Evolutionary conservation across 345 rosid genomes (phyloP).

Genomic region (Raphanus sativus): DNA sequence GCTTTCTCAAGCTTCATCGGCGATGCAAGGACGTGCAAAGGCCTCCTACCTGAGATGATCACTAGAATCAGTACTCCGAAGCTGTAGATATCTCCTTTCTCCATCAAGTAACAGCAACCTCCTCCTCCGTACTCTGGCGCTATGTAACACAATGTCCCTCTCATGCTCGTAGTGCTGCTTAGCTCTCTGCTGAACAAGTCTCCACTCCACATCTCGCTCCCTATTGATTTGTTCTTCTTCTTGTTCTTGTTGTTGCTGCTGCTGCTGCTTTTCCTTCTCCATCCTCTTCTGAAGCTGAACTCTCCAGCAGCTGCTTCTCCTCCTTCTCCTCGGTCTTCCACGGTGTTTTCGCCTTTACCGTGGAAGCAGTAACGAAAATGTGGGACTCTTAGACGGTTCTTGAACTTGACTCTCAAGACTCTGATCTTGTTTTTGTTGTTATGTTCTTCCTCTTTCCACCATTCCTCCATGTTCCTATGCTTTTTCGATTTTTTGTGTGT

Average conservation of each 20-base stretch:
- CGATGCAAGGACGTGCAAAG: constrained; percentile 85
- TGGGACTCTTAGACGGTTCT: constrained; percentile 55
- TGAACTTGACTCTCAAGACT: constrained; percentile 57
- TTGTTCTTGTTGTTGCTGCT: constrained; percentile 51
- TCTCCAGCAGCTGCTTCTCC: constrained; percentile 68
- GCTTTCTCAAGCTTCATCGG: constrained; percentile 99
- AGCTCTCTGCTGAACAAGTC: constrained; percentile 91
- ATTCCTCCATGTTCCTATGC: constrained; percentile 83
- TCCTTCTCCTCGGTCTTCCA: constrained; percentile 41
- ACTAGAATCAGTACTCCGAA: constrained; percentile 92
- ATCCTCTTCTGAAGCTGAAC: constrained; percentile 89
- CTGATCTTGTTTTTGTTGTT: constrained; percentile 32
- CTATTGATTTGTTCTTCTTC: constrained; percentile 43
- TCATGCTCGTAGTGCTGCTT: constrained; percentile 99
- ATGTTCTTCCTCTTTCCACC: constrained; percentile 99
- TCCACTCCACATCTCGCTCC: constrained; percentile 96
- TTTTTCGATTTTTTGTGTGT: constrained; percentile 24
- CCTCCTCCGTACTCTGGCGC: constrained; percentile 93
- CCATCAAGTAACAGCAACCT: constrained; percentile 82
- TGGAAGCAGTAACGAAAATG: constrained; percentile 55
- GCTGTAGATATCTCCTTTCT: constrained; percentile 96
- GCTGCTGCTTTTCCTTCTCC: constrained; percentile 48
- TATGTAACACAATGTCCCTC: constrained; percentile 93
- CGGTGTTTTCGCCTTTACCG: constrained; percentile 45
- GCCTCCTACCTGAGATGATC: constrained; percentile 90